Conservation (phyloP, 2,329 filamentous ascomycete genomes). For the Fusarium odoratissimum region DNA sequence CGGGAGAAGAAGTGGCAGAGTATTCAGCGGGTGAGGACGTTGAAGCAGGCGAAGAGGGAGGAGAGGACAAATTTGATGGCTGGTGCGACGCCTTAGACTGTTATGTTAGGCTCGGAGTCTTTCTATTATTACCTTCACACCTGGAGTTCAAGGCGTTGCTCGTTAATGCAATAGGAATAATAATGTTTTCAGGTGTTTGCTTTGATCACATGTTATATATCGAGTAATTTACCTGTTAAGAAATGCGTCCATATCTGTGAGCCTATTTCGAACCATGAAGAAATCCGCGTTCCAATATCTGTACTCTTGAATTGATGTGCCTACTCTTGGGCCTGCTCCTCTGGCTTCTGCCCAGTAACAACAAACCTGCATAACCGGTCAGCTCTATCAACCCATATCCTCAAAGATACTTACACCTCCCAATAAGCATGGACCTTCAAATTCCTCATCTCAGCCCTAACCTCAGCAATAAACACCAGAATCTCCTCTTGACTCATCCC, state of each 20-base stretch:
- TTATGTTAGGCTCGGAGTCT: too few relatives aligned
- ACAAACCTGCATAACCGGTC: neutral
- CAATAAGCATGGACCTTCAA: slow-evolving; percentile 13
- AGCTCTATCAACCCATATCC: neutral
- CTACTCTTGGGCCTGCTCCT: neutral
- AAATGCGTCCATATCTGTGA: rapidly evolving
- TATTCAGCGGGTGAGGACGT: slow-evolving; percentile 1
- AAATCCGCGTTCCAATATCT: rapidly evolving
- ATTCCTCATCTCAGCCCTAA: slow-evolving; percentile 23
- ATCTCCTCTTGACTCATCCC: slow-evolving; percentile 24
- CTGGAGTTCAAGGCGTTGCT: neutral
- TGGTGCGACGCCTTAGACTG: neutral
- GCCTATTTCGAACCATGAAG: rapidly evolving
- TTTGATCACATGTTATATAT: rapidly evolving
- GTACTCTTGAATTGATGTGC: rapidly evolving
- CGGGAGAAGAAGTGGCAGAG: slow-evolving; percentile 5
- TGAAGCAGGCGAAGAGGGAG: slow-evolving; percentile 3
- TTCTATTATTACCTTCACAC: neutral
- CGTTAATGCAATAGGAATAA: neutral
- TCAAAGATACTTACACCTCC: slow-evolving; percentile 19
- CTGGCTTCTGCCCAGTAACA: slow-evolving; percentile 21
- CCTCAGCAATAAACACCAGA: slow-evolving; percentile 1
- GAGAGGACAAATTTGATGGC: slow-evolving; percentile 7
- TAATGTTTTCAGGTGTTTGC: neutral
- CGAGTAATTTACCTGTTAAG: neutral